Conservation (phyloP, 345 rosid genomes). For the Acer campestre region DNA sequence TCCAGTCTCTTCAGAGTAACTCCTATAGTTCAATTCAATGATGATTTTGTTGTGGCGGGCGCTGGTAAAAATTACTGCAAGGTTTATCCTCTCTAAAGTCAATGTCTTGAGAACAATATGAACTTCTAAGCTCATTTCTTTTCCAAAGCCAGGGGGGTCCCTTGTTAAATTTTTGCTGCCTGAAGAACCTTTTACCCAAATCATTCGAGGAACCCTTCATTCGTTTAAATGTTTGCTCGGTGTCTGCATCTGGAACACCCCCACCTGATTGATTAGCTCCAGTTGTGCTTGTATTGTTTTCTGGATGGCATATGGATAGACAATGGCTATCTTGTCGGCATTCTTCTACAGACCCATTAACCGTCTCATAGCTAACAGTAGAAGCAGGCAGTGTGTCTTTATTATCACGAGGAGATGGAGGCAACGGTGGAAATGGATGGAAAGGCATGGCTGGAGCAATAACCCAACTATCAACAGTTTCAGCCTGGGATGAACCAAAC, state of each 20-base stretch:
- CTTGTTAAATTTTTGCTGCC: slow-evolving; percentile 65
- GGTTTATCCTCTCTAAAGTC: slow-evolving; percentile 48
- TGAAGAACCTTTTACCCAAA: slow-evolving; percentile 74
- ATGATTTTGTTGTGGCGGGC: slow-evolving; percentile 40
- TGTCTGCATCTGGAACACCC: slow-evolving; percentile 33
- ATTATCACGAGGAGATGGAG: slow-evolving; percentile 52
- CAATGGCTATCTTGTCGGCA: slow-evolving; percentile 18
- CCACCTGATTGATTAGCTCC: slow-evolving; percentile 32
- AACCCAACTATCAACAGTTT: slow-evolving; percentile 54
- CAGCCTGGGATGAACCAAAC: slow-evolving; percentile 56
- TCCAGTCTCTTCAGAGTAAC: slow-evolving; percentile 34
- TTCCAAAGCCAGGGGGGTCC: slow-evolving; percentile 65
- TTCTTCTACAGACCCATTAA: slow-evolving; percentile 19
- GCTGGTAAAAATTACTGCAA: slow-evolving; percentile 43
- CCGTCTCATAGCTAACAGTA: slow-evolving; percentile 27
- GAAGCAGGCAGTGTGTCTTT: slow-evolving; percentile 31
- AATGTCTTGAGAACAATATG: slow-evolving; percentile 39
- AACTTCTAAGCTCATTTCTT: slow-evolving; percentile 40
- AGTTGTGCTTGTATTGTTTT: slow-evolving; percentile 36
- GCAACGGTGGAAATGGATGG: slow-evolving; percentile 87
- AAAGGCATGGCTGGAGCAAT: slow-evolving; percentile 89
- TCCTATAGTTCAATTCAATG: slow-evolving; percentile 46
- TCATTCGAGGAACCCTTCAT: slow-evolving; percentile 53
- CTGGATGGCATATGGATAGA: slow-evolving; percentile 26
- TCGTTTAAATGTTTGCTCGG: slow-evolving; percentile 45